Evolutionary conservation across 2,329 filamentous ascomycete species (phyloP).

Genomic region (Zasmidium cellare): DNA sequence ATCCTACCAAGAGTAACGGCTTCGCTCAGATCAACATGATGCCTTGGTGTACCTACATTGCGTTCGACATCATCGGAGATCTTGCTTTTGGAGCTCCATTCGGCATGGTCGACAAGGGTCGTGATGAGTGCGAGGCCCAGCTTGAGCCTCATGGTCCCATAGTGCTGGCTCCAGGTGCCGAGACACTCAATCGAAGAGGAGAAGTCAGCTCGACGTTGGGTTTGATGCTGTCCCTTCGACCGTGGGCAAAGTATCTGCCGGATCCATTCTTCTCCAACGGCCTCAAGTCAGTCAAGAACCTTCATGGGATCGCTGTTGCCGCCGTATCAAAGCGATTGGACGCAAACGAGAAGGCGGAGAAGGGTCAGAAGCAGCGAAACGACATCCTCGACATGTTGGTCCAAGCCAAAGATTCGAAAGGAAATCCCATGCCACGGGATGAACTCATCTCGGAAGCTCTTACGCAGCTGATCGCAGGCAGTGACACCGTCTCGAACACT

Average conservation of each 20-base stretch:
- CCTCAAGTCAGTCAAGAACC: slow-evolving; percentile 20
- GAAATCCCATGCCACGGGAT: slow-evolving; percentile 30
- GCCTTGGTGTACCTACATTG: slow-evolving; percentile 18
- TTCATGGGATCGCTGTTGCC: slow-evolving; percentile 29
- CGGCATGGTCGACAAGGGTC: slow-evolving; percentile 27
- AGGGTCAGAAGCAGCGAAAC: slow-evolving; percentile 17
- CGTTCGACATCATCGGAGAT: slow-evolving; percentile 27
- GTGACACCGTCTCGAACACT: slow-evolving; percentile 38
- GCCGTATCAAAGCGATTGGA: slow-evolving; percentile 33
- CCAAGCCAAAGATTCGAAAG: slow-evolving; percentile 31
- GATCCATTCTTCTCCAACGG: slow-evolving; percentile 30
- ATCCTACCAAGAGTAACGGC: slow-evolving; percentile 8
- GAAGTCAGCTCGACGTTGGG: slow-evolving; percentile 26
- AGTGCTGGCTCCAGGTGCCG: slow-evolving; percentile 18
- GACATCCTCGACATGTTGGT: slow-evolving; percentile 36
- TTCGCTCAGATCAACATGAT: slow-evolving; percentile 26
- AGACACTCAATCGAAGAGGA: slow-evolving; percentile 25
- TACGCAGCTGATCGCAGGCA: slow-evolving; percentile 38
- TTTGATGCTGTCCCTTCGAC: slow-evolving; percentile 18
- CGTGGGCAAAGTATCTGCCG: slow-evolving; percentile 24
- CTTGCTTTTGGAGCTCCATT: slow-evolving; percentile 31
- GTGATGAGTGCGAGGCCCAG: slow-evolving; percentile 26
- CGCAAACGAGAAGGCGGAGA: slow-evolving; percentile 6
- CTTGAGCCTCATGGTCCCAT: slow-evolving; percentile 19
- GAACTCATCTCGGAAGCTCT: slow-evolving; percentile 36